Evolutionary conservation across 1,284 basidiomycete genomes (phyloP).

Genomic region (Rhodofomes roseus): DNA sequence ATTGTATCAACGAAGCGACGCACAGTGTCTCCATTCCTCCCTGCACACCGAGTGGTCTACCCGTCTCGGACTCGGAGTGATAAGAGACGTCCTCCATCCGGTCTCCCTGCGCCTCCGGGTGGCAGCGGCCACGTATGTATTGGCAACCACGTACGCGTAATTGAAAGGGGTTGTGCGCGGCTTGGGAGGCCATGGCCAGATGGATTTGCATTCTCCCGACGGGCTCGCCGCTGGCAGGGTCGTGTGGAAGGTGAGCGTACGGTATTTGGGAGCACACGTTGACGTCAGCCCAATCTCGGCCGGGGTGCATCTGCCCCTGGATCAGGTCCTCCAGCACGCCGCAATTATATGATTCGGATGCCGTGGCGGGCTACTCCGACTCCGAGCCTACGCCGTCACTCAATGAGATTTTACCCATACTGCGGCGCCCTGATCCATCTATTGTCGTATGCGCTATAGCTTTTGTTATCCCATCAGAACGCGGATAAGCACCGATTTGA

Average conservation of each 20-base stretch:
- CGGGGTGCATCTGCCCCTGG: neutral
- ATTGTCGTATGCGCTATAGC: neutral
- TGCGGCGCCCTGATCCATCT: neutral
- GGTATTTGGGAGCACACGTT: neutral
- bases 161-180: neutral
- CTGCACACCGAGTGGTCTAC: neutral
- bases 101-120: neutral
- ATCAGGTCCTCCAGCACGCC: neutral
- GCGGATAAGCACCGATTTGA: neutral
- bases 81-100: neutral
- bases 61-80: neutral
- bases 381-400: conserved; percentile 1
- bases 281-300: neutral
- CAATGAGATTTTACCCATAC: neutral
- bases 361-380: neutral
- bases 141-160: neutral
- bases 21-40: neutral
- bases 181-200: neutral
- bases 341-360: conserved; percentile 1
- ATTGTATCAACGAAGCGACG: neutral
- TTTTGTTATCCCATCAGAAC: conserved; percentile 1
- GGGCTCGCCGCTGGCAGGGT: neutral
- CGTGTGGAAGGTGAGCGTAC: neutral
- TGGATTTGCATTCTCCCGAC: neutral
- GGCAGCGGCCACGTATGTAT: neutral